Base-by-base conservation (phyloP, 495 filamentous ascomycete genomes). In the Letharia lupina region DNA sequence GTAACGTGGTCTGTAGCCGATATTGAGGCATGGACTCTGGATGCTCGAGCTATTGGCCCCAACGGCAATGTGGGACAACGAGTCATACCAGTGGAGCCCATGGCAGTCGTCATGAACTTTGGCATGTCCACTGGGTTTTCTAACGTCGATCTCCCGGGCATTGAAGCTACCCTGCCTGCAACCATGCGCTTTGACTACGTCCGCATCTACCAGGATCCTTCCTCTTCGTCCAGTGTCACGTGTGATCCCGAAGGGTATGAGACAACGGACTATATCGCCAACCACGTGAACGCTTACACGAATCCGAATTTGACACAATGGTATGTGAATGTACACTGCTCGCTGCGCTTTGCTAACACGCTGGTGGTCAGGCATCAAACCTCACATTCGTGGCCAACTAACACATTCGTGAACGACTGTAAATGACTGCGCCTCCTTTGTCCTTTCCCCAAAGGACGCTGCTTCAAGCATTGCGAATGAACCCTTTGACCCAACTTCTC, bases 1-100 rank as follows among this genome's bases (percentile, higher is more conserved):
- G 81, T 90, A 13, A 84, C 81, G 18, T 92, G 87, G 87, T 86
- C 83, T 66, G 81, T 92, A 61, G 89, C 86, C 15, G 78, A 83
- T 45, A 77, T 82, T 7, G 81, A 85, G 60, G 87, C 83, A 23
- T 91, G 86, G 86, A 87, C 82, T 42, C 73, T 91, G 37, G 86
- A 90, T 63, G 83, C 77, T 11, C 79, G 82, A 33, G 81, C 89
- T 20, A 76, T 90, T 28, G 82, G 87, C 15, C 86, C 86, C 5
- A 91, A 91, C 60, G 89, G 88, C 41, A 91, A 91, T 70, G 76
- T 91, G 64, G 88, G 89, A 40, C 84, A 88, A 70, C 79, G 89
- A 40, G 74, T 83, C 40, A 84, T 91, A 64, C 87, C 88, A 0
- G 73, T 83, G 63, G 89, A 92, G 64, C 89, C 89, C 4, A 83